Base-by-base conservation (phyloP, 2,329 filamentous ascomycete species). In the Colletotrichum tropicale region DNA sequence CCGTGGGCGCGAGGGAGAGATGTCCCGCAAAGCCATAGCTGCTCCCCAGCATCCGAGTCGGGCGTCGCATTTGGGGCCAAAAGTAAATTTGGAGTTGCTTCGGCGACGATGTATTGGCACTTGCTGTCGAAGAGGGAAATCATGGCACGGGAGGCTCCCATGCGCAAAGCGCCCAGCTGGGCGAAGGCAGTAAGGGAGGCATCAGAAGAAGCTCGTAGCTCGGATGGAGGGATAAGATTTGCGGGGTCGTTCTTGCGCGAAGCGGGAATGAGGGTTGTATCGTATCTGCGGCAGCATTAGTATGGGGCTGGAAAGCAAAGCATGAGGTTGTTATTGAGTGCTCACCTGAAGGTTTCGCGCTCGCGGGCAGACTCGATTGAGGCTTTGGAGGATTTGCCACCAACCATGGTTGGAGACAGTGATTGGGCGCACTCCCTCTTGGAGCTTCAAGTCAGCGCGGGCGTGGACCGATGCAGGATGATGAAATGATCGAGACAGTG, bases 51-150 rank as follows among this genome's bases (percentile, higher is more conserved):
- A 32, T 30, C 55, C 15, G 61, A 32, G 5, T 43, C 26, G n/a
- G 28, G 55, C 56, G 28, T 69, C 68, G 9, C 77, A 55, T 26
- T 80, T 77, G 71, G 82, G 60, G 81, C 78, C 5, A 90, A 78
- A 0, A 84, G 84, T 2, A 86, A 80, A 2, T 81, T 82, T 0
- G 83, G 83, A 0, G 88, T 88, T 5, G 88, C 87, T 76, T 91
- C 89, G 67, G 89, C 88, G 18, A 91, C 80, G 18, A 91, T 81
- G 75, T 89, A 86, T 75, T 91, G 88, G 58, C 84, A 79, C 6
- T 83, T 82, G 8, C 79, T 80, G 75, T 90, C 89, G 75, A 91
- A 90, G n/a, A 91, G 81, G 2, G 89, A 91, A 56, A 91, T 84
- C 32, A 90, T 76, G 21, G 84, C 82, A 26, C 88, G 85, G n/a